Percentiles rank a stretch among this genome's conserved stretches.
Conservation (phyloP, 371 early-diverging fungal genomes). For the Mucor piriformis region DNA sequence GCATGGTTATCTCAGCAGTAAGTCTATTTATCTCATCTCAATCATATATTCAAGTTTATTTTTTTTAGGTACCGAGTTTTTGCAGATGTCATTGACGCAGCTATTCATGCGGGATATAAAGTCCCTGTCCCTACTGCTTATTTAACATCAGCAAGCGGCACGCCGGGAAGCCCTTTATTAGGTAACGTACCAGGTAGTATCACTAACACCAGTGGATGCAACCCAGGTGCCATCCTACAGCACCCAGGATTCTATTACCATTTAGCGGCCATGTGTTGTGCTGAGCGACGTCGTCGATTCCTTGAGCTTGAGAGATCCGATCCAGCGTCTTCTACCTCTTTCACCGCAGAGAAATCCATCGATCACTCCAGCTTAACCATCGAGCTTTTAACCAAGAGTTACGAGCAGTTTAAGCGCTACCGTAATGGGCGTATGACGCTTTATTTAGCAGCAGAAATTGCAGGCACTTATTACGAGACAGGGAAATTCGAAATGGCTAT, state of each 20-base stretch:
- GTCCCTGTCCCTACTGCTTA: constrained; percentile 62
- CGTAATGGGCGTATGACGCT: constrained; percentile 80
- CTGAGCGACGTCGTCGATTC: constrained; percentile 69
- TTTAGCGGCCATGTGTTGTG: constrained; percentile 76
- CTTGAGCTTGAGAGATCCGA: constrained; percentile 46
- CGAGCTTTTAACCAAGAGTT: constrained; percentile 83
- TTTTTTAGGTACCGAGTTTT: constrained; percentile 63
- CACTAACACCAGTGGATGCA: constrained; percentile 34
- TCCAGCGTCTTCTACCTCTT: neutral
- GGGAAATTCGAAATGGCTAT: constrained; percentile 86
- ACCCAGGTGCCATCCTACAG: constrained; percentile 73
- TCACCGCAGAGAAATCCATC: constrained; percentile 48
- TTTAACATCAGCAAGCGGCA: constrained; percentile 20
- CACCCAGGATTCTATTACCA: constrained; percentile 88
- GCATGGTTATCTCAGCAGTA: constrained; percentile 82
- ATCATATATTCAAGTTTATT: neutral
- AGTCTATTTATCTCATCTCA: constrained; percentile 1
- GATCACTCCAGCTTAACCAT: constrained; percentile 76
- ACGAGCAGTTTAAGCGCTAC: constrained; percentile 83
- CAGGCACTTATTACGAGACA: constrained; percentile 75
- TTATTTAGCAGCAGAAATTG: constrained; percentile 86
- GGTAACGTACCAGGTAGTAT: constrained; percentile 1
- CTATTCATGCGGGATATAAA: constrained; percentile 68
- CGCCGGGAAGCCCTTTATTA: constrained; percentile 30
- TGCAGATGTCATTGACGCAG: constrained; percentile 77